Percentiles rank a stretch among this genome's conserved stretches.
Evolutionary conservation across 805 yeast genomes (phyloP).

Genomic region (Danielia reshetovae): DNA sequence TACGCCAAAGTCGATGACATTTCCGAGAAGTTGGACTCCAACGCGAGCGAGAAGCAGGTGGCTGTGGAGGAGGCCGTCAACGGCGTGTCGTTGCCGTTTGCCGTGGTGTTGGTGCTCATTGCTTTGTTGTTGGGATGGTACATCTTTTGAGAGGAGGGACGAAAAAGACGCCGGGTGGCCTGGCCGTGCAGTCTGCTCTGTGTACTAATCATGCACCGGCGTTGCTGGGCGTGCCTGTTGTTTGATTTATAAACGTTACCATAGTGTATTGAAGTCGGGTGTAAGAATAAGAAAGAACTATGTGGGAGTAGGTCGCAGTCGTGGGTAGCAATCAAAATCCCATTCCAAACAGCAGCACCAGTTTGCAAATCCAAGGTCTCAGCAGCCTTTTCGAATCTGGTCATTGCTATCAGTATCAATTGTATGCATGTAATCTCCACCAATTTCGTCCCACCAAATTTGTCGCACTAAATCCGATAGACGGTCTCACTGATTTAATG

Average conservation of each 20-base stretch:
- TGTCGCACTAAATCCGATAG: too few species aligned
- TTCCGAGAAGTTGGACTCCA: slow-evolving; percentile 43
- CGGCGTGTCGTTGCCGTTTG: slow-evolving; percentile 54
- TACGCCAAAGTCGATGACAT: slow-evolving; percentile 40
- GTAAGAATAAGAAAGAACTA: too few species aligned
- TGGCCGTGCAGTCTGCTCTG: background rate
- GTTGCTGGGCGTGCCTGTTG: background rate
- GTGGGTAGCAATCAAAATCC: too few species aligned
- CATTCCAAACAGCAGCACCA: too few species aligned
- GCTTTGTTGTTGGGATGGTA: slow-evolving; percentile 71
- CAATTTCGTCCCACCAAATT: too few species aligned
- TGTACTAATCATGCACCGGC: background rate
- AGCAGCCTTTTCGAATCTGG: too few species aligned
- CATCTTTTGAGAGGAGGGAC: slow-evolving; percentile 42
- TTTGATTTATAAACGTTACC: background rate
- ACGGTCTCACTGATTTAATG: too few species aligned
- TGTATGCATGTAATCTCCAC: too few species aligned
- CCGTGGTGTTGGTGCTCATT: slow-evolving; percentile 42
- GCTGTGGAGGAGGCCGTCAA: slow-evolving; percentile 27
- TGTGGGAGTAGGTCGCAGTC: too few species aligned
- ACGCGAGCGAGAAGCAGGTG: slow-evolving; percentile 22
- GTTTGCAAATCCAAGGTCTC: too few species aligned
- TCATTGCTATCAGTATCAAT: too few species aligned
- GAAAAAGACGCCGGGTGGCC: background rate
- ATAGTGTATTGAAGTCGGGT: too few species aligned